A percentile compares a stretch with the other conserved stretches of the same genome.
Conservation (phyloP, 2,329 filamentous ascomycete genomes). For the Gaeumannomyces tritici region DNA sequence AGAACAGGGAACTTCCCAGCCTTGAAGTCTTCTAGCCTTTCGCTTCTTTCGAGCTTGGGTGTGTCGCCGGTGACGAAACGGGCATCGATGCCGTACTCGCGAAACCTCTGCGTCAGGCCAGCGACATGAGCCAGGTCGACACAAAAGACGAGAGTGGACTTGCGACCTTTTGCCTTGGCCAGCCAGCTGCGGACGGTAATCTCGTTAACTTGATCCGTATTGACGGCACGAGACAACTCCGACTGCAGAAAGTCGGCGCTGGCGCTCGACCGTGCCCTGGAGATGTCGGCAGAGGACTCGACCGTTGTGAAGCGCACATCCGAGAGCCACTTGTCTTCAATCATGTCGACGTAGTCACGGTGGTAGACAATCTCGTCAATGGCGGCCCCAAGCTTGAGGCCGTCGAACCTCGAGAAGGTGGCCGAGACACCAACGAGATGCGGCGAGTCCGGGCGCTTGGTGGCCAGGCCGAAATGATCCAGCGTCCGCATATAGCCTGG, state of each 20-base stretch:
- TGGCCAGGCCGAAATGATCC: conserved; percentile 62
- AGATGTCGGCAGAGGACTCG: conserved; percentile 70
- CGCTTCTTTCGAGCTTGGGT: conserved; percentile 53
- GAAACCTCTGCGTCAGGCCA: conserved; percentile 66
- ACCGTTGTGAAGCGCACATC: conserved; percentile 94
- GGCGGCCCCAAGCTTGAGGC: conserved; percentile 67
- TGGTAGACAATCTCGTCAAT: conserved; percentile 97
- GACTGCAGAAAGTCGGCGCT: conserved; percentile 72
- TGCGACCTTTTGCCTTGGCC: conserved; percentile 53
- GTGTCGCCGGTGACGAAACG: conserved; percentile 80
- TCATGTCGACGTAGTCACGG: conserved; percentile 59
- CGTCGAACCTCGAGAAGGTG: conserved; percentile 69
- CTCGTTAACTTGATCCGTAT: conserved; percentile 71
- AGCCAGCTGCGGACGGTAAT: conserved; percentile 82
- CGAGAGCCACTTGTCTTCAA: conserved; percentile 84
- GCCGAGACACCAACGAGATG: conserved; percentile 80
- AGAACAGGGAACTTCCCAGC: conserved; percentile 73
- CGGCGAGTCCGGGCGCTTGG: conserved; percentile 39
- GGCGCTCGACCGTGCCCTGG: conserved; percentile 50
- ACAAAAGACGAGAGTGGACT: conserved; percentile 88
- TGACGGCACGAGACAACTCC: conserved; percentile 74
- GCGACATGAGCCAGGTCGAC: conserved; percentile 79
- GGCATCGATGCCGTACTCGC: conserved; percentile 69
- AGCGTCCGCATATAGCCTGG: conserved; percentile 66
- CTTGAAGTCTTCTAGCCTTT: conserved; percentile 68